These are phyloP conservation scores for Whalleya microplaca DNA, from an alignment of 2,329 filamentous ascomycete genomes.

Conservation along the genomic window DNA sequence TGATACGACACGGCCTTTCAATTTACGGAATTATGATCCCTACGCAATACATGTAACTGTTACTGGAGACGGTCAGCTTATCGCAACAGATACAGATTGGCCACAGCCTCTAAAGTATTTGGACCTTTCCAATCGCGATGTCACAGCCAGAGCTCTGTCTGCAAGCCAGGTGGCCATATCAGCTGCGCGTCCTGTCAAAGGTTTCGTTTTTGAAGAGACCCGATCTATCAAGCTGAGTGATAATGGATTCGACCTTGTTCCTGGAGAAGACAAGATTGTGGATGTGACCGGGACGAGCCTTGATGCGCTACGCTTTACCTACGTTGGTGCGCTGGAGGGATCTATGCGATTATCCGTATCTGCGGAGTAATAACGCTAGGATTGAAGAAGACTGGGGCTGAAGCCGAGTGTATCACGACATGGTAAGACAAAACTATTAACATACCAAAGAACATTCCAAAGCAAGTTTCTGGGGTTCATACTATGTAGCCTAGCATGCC, in stretches of 20 bases:
- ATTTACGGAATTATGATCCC: constrained; percentile 44
- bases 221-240: constrained; percentile 53
- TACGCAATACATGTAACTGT: constrained; percentile 54
- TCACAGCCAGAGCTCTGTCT: constrained; percentile 39
- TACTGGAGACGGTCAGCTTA: constrained; percentile 40
- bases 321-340: constrained; percentile 30
- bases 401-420: not conserved
- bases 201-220: constrained; percentile 56
- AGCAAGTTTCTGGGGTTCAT: too few relatives aligned
- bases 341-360: constrained; percentile 18
- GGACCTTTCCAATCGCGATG: constrained; percentile 49
- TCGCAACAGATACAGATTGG: constrained; percentile 59
- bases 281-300: constrained; percentile 25
- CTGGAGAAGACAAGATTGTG: constrained; percentile 43
- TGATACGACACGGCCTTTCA: constrained; percentile 31
- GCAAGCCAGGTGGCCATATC: constrained; percentile 35
- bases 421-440: too few relatives aligned
- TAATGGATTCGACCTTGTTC: constrained; percentile 62
- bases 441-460: too few relatives aligned
- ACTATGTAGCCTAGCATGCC: too few relatives aligned
- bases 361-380: not conserved
- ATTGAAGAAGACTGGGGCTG: too few relatives aligned
- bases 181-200: constrained; percentile 56
- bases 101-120: constrained; percentile 66
- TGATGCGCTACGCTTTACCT: constrained; percentile 30